Base-by-base conservation (phyloP, 164 flowering plant genomes). In the Vitis amurensis region DNA sequence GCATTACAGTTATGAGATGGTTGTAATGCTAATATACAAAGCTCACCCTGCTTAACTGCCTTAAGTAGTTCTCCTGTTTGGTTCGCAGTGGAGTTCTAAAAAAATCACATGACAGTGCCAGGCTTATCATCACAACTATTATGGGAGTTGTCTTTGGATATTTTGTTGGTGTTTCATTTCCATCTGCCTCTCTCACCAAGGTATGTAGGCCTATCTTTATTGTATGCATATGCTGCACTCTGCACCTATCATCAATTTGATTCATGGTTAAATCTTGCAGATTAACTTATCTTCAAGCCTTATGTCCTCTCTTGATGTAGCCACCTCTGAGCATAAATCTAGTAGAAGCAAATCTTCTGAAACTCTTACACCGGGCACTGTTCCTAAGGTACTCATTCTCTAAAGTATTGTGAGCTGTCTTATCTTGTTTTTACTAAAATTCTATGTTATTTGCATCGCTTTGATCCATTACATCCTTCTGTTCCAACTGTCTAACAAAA, bases 111-210 rank as follows among this genome's bases (percentile, higher is more conserved):
- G 97, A 86, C 12, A 71, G 82, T 64, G 84, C 85, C 15, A 86
- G 91, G 73, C 76, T 91, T 49, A 44, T 95, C 31, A 58, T 89
- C 15, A 79, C 91, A 27, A 85, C 94, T 47, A 75, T 91, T 61
- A 59, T 93, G 68, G 99, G 98, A 70, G 74, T 91, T 48, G 74
- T 88, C 4, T 80, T 91, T 82, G 99, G 99, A 44, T 91, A 87
- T 78, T 83, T 91, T 73, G 49, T 92, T 68, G 98, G 99, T 55
- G 68, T 86, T 72, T 89, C 98, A 6, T 89, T 91, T 77, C 97
- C 93, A 16, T 81, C 90, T 19, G 78, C 87, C 69, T 85, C 89
- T 55, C 69, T 89, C 55, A 68, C 69, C 29, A 92, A 84, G 97
- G 97, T 92, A 84, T 61, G 55, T 58, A 68, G 12, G 49, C 16